Evolutionary conservation across 805 yeast species (phyloP).

Genomic region (Brettanomyces bruxellensis): DNA sequence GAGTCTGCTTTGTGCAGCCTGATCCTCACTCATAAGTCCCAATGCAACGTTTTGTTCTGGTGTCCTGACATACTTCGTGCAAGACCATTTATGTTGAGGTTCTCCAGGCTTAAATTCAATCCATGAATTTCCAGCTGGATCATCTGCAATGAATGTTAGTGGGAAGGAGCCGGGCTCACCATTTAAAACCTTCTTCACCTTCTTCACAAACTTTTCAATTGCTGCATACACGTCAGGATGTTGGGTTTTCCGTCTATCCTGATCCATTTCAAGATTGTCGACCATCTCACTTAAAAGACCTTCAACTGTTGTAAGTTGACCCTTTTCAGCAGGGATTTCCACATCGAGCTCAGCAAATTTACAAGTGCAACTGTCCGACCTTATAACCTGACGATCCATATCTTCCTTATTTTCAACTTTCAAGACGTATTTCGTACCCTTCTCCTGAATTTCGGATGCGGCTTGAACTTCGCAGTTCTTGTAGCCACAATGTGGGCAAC

Average conservation of each 20-base stretch:
- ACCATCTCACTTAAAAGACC: constrained; percentile 81
- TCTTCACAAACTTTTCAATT: constrained; percentile 59
- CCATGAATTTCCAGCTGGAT: constrained; percentile 98
- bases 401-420: constrained; percentile 63
- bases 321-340: constrained; percentile 92
- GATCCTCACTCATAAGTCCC: constrained; percentile 70
- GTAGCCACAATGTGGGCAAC: constrained; percentile 90
- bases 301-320: constrained; percentile 87
- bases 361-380: constrained; percentile 78
- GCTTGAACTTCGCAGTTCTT: constrained; percentile 91
- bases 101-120: constrained; percentile 83
- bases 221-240: constrained; percentile 73
- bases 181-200: constrained; percentile 49
- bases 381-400: constrained; percentile 84
- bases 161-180: constrained; percentile 68
- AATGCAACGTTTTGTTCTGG: constrained; percentile 81
- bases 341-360: constrained; percentile 77
- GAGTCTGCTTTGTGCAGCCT: constrained; percentile 45
- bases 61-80: constrained; percentile 69
- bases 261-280: constrained; percentile 65
- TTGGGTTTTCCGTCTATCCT: constrained; percentile 61
- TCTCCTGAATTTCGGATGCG: constrained; percentile 86
- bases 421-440: constrained; percentile 68
- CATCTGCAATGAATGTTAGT: constrained; percentile 70
- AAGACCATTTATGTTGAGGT: constrained; percentile 84